Conservation (phyloP, 2,329 filamentous ascomycete species). For the Arachnopeziza araneosa region DNA sequence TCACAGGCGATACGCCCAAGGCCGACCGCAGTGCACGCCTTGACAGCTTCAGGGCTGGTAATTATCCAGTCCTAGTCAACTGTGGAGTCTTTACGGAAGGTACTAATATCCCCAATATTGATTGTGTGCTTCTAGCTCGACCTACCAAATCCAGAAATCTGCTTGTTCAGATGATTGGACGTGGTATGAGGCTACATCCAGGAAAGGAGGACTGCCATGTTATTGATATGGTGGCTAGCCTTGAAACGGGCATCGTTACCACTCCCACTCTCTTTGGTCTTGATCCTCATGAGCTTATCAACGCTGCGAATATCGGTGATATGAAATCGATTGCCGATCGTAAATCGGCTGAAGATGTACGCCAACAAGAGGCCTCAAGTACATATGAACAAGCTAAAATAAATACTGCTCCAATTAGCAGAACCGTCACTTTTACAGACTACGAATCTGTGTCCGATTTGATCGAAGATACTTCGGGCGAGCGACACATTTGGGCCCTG, state of each 20-base stretch:
- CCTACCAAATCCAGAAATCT: constrained; percentile 92
- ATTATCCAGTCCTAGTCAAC: constrained; percentile 86
- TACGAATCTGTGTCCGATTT: constrained; percentile 92
- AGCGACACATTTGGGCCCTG: constrained; percentile 70
- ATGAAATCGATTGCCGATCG: constrained; percentile 50
- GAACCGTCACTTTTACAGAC: constrained; percentile 64
- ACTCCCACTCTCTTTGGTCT: constrained; percentile 91
- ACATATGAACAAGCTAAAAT: neutral
- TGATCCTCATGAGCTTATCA: constrained; percentile 72
- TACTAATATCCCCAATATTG: constrained; percentile 95
- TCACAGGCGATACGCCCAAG: constrained; percentile 76
- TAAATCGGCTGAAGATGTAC: constrained; percentile 38
- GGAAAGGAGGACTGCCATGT: constrained; percentile 87
- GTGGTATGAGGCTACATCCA: constrained; percentile 77
- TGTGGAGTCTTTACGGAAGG: constrained; percentile 97
- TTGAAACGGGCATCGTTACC: constrained; percentile 80
- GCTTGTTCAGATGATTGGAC: constrained; percentile 94
- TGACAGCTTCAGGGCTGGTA: constrained; percentile 66
- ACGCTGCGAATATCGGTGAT: constrained; percentile 57
- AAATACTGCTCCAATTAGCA: constrained; percentile 4
- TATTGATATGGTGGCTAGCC: constrained; percentile 88
- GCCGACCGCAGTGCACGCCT: constrained; percentile 64
- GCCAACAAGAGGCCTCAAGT: constrained; percentile 5
- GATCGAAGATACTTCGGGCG: constrained; percentile 72
- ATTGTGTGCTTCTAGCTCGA: constrained; percentile 82